Percentiles rank a stretch among this genome's conserved stretches.
phyloP scores from a whole-genome alignment of 192 early-diverging fungal species.

The Umbelopsis ramanniana region DNA sequence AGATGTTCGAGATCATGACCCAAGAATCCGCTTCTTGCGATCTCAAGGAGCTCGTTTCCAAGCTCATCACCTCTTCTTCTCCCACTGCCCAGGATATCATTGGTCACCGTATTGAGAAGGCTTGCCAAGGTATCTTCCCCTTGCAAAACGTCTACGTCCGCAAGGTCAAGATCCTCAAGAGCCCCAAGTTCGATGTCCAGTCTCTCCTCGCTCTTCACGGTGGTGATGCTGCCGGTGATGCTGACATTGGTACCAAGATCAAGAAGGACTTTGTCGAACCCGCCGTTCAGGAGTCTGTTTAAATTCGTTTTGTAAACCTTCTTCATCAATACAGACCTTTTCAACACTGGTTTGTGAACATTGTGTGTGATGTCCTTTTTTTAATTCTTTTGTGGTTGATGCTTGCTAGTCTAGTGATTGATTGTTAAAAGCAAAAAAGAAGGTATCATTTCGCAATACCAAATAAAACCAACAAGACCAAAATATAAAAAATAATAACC shows the following conservation, averaged over 20 bases:
- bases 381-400: not conserved
- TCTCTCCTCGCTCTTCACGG: slow-evolving; percentile 98
- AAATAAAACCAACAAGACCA: not conserved
- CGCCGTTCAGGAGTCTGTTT: slow-evolving; percentile 66
- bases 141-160: slow-evolving; percentile 95
- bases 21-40: slow-evolving; percentile 84
- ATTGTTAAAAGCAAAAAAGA: not conserved
- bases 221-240: slow-evolving; percentile 76
- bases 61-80: slow-evolving; percentile 79
- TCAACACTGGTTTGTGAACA: slow-evolving; percentile 8
- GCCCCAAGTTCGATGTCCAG: slow-evolving; percentile 93
- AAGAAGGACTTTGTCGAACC: slow-evolving; percentile 87
- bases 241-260: slow-evolving; percentile 80
- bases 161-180: slow-evolving; percentile 99
- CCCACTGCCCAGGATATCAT: slow-evolving; percentile 77
- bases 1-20: slow-evolving; percentile 99
- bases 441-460: not conserved
- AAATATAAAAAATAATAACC: too few species aligned
- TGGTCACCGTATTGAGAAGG: slow-evolving; percentile 97
- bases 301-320: slow-evolving; percentile 39
- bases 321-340: slow-evolving; percentile 26
- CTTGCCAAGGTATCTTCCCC: slow-evolving; percentile 97
- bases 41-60: slow-evolving; percentile 94
- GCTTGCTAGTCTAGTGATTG: not conserved
- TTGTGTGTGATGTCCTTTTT: not conserved